phyloP scores from a whole-genome alignment of 78 protist genomes.

The Emiliania huxleyi region DNA sequence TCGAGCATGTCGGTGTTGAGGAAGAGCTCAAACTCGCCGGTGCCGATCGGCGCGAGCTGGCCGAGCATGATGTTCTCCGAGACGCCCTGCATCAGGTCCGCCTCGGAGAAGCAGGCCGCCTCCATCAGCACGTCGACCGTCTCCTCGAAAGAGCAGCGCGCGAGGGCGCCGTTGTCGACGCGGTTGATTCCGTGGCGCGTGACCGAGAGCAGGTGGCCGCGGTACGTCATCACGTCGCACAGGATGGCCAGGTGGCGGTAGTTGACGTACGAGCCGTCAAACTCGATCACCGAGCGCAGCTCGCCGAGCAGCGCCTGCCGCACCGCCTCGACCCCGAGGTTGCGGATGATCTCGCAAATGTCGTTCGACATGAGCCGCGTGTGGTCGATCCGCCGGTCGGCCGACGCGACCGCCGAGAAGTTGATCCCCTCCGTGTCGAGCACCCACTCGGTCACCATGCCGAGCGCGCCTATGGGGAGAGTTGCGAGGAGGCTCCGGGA shows the following conservation, averaged over 20 bases:
- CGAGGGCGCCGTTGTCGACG: slow-evolving; percentile 73
- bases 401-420: slow-evolving; percentile 72
- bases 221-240: slow-evolving; percentile 95
- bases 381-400: slow-evolving; percentile 79
- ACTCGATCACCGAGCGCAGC: slow-evolving; percentile 79
- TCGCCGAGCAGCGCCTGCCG: slow-evolving; percentile 85
- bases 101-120: slow-evolving; percentile 91
- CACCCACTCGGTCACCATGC: slow-evolving; percentile 47
- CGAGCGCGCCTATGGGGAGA: too few relatives aligned
- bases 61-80: slow-evolving; percentile 96
- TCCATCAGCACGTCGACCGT: slow-evolving; percentile 94
- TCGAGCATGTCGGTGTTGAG: slow-evolving; percentile 74
- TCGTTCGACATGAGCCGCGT: slow-evolving; percentile 85
- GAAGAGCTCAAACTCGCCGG: slow-evolving; percentile 84
- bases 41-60: slow-evolving; percentile 90
- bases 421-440: slow-evolving; percentile 71
- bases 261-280: slow-evolving; percentile 96
- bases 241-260: slow-evolving; percentile 96
- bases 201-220: slow-evolving; percentile 93
- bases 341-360: slow-evolving; percentile 85
- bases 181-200: slow-evolving; percentile 99
- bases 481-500: too few relatives aligned
- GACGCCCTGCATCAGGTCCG: slow-evolving; percentile 90
- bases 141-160: slow-evolving; percentile 98
- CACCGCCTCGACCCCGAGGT: slow-evolving; percentile 98